phyloP scores from a whole-genome alignment of 2,329 filamentous ascomycete species.

The Phyllachora maydis region DNA sequence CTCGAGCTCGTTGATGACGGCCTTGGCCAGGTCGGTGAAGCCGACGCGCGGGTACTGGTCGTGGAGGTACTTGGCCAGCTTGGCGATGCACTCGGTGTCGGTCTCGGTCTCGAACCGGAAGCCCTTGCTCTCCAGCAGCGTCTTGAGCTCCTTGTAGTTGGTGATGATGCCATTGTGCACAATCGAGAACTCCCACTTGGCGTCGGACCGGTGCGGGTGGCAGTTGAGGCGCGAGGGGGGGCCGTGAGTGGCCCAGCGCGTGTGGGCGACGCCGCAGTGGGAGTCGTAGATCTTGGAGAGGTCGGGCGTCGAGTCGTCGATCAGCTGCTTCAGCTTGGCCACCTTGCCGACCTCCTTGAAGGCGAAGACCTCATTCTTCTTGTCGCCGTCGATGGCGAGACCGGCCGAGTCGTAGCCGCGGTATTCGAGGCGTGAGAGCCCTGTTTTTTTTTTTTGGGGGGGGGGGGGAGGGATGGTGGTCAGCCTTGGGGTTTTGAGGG shows the following conservation, averaged over 20 bases:
- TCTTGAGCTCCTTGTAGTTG: slow-evolving; percentile 99
- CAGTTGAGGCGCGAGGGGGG: slow-evolving; percentile 87
- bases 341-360: slow-evolving; percentile 99
- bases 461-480: slow-evolving; percentile 2
- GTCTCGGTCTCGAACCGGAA: slow-evolving; percentile 99
- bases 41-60: slow-evolving; percentile 85
- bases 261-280: slow-evolving; percentile 97
- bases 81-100: slow-evolving; percentile 97
- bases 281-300: slow-evolving; percentile 89
- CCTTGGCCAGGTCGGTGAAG: slow-evolving; percentile 92
- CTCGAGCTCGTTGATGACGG: slow-evolving; percentile 94
- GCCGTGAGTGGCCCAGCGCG: slow-evolving; percentile 95
- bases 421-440: slow-evolving; percentile 90
- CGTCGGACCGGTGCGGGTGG: slow-evolving; percentile 93
- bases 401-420: slow-evolving; percentile 96
- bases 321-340: slow-evolving; percentile 83
- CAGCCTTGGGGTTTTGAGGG: slow-evolving; percentile 1
- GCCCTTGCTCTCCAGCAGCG: slow-evolving; percentile 78
- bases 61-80: slow-evolving; percentile 95
- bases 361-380: slow-evolving; percentile 92
- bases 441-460: slow-evolving; percentile 20
- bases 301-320: slow-evolving; percentile 66
- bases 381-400: slow-evolving; percentile 89
- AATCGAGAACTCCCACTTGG: slow-evolving; percentile 86
- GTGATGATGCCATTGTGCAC: slow-evolving; percentile 99